These are phyloP conservation scores for Magnusiomyces suaveolens DNA, from an alignment of 1,139 yeast species.

Conservation along the genomic window DNA sequence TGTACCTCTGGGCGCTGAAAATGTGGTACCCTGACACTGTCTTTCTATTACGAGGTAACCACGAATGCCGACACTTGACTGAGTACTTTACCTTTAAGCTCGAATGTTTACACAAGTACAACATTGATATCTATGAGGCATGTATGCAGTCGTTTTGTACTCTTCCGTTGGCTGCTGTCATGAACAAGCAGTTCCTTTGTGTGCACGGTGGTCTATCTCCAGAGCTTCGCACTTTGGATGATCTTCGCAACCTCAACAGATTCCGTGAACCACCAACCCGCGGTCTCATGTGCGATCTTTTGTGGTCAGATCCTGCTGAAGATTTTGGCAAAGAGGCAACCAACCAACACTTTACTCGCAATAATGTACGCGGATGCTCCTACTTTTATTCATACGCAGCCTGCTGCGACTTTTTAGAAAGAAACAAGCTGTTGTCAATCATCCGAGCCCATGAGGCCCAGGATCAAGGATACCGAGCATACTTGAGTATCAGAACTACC, in stretches of 20 bases:
- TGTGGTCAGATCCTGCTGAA: constrained; percentile 95
- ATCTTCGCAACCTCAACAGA: constrained; percentile 59
- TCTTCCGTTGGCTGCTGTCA: constrained; percentile 83
- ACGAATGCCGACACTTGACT: constrained; percentile 89
- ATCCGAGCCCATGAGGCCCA: constrained; percentile 98
- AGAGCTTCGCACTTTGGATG: constrained; percentile 61
- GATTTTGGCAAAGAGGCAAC: constrained; percentile 67
- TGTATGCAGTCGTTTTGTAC: constrained; percentile 76
- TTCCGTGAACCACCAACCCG: constrained; percentile 90
- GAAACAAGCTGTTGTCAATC: constrained; percentile 69
- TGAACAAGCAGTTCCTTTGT: constrained; percentile 92
- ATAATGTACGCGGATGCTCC: constrained; percentile 86
- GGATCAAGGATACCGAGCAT: constrained; percentile 94
- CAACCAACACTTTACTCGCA: constrained; percentile 50
- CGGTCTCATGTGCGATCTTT: constrained; percentile 88
- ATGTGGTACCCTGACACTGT: constrained; percentile 67
- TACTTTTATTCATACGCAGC: constrained; percentile 84
- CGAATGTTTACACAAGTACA: constrained; percentile 85
- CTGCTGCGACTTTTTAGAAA: constrained; percentile 67
- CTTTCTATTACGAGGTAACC: constrained; percentile 87
- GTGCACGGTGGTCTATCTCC: constrained; percentile 98
- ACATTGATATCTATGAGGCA: constrained; percentile 55
- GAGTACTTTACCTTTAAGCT: constrained; percentile 88
- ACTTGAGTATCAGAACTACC: constrained; percentile 71
- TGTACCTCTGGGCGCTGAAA: constrained; percentile 73